Evolutionary conservation across 805 yeast genomes (phyloP).

Genomic region (Tanozyma kutaoensis): DNA sequence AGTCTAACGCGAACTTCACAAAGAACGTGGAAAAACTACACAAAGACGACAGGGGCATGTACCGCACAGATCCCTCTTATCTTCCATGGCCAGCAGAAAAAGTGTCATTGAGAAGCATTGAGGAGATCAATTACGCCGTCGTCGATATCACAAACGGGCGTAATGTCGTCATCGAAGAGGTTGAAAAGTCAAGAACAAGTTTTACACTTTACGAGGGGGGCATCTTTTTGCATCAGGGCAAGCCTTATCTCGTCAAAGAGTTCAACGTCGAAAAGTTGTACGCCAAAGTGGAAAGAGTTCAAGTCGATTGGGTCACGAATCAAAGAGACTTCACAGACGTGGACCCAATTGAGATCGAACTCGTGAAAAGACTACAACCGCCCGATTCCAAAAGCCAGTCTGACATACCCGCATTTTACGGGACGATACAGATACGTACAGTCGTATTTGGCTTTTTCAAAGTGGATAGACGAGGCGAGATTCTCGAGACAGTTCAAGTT

Average conservation of each 20-base stretch:
- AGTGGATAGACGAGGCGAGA: slow-evolving; percentile 58
- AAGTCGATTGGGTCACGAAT: slow-evolving; percentile 87
- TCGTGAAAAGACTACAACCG: slow-evolving; percentile 37
- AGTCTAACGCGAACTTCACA: slow-evolving; percentile 8
- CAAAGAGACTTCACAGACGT: slow-evolving; percentile 91
- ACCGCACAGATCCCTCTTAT: slow-evolving; percentile 29
- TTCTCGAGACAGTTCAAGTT: slow-evolving; percentile 90
- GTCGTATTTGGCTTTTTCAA: slow-evolving; percentile 91
- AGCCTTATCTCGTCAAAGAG: slow-evolving; percentile 75
- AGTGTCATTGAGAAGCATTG: slow-evolving; percentile 74
- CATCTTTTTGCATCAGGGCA: slow-evolving; percentile 87
- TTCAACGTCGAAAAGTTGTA: slow-evolving; percentile 65
- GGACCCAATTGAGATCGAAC: slow-evolving; percentile 68
- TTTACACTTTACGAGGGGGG: slow-evolving; percentile 90
- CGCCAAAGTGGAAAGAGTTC: slow-evolving; percentile 79
- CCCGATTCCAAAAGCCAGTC: slow-evolving; percentile 19
- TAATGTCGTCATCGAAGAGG: slow-evolving; percentile 71
- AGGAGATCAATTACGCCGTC: slow-evolving; percentile 73
- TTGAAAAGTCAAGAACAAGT: slow-evolving; percentile 79
- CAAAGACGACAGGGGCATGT: slow-evolving; percentile 15
- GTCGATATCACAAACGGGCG: slow-evolving; percentile 76
- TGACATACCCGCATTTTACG: too few relatives aligned
- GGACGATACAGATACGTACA: too few relatives aligned
- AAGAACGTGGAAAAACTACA: slow-evolving; percentile 26
- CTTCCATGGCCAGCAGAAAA: slow-evolving; percentile 72